Evolutionary conservation across 164 flowering plant species (phyloP), one percentile per base, ranked within the genome.

Genomic region (Dillenia suffruticosa): DNA sequence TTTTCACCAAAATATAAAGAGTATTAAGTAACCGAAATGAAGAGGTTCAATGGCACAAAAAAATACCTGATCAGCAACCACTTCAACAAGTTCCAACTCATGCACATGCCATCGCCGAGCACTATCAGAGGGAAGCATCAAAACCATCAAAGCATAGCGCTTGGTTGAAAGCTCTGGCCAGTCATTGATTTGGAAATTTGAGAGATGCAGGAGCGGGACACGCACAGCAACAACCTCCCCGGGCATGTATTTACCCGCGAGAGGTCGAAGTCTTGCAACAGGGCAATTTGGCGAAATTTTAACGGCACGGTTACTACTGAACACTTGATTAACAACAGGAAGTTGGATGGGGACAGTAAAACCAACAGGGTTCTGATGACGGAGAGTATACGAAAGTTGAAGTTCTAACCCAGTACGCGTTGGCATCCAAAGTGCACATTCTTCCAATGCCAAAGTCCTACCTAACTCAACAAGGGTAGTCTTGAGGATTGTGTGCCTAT

Each of bases 371-470:
- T 82, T 80, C 66, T 79, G 89, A 51, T 86, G 85, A 44, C 77
- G 82, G 8, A 90, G 81, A 46, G 94, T 84, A 68, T 88, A 84
- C 1, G 96, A 86, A 46, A 90, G 92, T 68, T 90, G 94, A 72
- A 90, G 89, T 69, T 84, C 89, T 57, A 84, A 68, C 14, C 93
- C 89, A 45, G 78, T 73, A 24, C 84, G 88, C 12, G 90, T 77
- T 44, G 96, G 96, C 94, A 90, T 90, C 96, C 96, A 90, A 53
- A 90, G 51, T 10, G 94, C 92, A 83, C 96, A 90, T 64, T 90
- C 96, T 71, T 90, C 96, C 73, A 90, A 61, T 10, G 67, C 87
- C 74, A 90, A 75, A 8, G 92, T 86, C 72, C 94, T 80, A 13
- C 96, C 94, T 44, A 90, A 63, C 75, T 90, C 96, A 61, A 90